These are phyloP conservation scores for Acanthamoeba rhysodes DNA, from an alignment of 208 protist genomes.

Conservation along the genomic window DNA sequence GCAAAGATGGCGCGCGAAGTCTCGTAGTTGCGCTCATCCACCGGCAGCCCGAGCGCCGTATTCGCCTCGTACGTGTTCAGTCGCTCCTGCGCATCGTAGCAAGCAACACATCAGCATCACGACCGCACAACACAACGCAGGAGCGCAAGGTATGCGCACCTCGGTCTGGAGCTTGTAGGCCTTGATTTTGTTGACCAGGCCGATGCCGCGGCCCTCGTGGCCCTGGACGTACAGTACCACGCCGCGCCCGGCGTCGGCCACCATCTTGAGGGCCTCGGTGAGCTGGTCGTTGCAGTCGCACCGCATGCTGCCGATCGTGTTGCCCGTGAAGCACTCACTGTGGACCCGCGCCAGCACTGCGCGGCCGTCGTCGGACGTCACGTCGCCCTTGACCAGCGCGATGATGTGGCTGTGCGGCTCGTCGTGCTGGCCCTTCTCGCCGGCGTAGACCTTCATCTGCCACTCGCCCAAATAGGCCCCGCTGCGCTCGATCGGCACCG, in stretches of 20 bases:
- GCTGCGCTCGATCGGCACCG: slow-evolving; percentile 72
- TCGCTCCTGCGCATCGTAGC: not conserved
- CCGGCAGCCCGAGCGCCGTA: slow-evolving; percentile 57
- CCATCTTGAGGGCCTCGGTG: slow-evolving; percentile 70
- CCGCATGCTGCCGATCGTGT: slow-evolving; percentile 83
- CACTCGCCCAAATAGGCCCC: slow-evolving; percentile 77
- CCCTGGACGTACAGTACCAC: slow-evolving; percentile 85
- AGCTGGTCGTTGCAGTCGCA: slow-evolving; percentile 87
- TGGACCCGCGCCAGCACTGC: not conserved
- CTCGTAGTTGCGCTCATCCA: slow-evolving; percentile 74
- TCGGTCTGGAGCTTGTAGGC: slow-evolving; percentile 82
- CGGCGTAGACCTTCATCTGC: slow-evolving; percentile 68
- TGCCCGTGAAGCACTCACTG: slow-evolving; percentile 86
- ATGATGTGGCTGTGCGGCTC: slow-evolving; percentile 77
- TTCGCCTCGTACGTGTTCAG: slow-evolving; percentile 64
- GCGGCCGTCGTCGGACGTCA: not conserved
- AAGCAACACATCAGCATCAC: not conserved
- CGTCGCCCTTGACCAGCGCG: slow-evolving; percentile 64
- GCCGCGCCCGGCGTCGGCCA: slow-evolving; percentile 74
- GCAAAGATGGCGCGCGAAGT: slow-evolving; percentile 16
- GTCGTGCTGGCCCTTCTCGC: slow-evolving; percentile 51
- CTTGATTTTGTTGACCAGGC: slow-evolving; percentile 87
- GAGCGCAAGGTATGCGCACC: not conserved
- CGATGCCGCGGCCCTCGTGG: slow-evolving; percentile 87
- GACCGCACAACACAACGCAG: not conserved